phyloP scores from a whole-genome alignment of 768 basidiomycete genomes.

The Ramaria rubella region DNA sequence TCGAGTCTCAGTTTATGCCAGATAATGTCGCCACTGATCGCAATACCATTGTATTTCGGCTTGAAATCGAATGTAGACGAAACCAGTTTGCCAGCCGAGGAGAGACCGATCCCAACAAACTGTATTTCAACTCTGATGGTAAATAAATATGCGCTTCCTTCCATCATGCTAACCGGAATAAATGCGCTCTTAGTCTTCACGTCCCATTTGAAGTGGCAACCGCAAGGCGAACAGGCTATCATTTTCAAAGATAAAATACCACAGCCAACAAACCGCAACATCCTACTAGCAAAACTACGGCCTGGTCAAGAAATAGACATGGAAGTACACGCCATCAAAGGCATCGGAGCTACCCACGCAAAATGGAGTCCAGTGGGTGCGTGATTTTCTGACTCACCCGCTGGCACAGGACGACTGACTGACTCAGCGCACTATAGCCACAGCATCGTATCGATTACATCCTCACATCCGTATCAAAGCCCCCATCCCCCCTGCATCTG shows the following conservation, averaged over 20 bases:
- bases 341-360: conserved; percentile 90
- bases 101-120: conserved; percentile 50
- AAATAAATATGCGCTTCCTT: conserved; percentile 14
- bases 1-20: conserved; percentile 15
- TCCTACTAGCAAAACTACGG: conserved; percentile 84
- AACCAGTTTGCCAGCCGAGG: conserved; percentile 47
- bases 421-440: conserved; percentile 46
- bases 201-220: conserved; percentile 63
- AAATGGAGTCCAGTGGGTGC: conserved; percentile 93
- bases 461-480: conserved; percentile 72
- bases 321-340: conserved; percentile 88
- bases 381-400: conserved; percentile 17
- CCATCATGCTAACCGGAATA: conserved; percentile 8
- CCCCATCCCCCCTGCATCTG: conserved; percentile 70
- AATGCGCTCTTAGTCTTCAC: conserved; percentile 26
- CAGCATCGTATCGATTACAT: conserved; percentile 89
- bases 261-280: conserved; percentile 66
- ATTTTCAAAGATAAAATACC: conserved; percentile 51
- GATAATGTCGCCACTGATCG: conserved; percentile 72
- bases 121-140: conserved; percentile 66
- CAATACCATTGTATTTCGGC: conserved; percentile 85
- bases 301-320: conserved; percentile 85
- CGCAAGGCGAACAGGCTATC: conserved; percentile 72
- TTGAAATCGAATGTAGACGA: conserved; percentile 62
- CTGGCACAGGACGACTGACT: background rate